Base-by-base conservation (phyloP, 139 green algal species). In the Axilococcus clingmanii region DNA sequence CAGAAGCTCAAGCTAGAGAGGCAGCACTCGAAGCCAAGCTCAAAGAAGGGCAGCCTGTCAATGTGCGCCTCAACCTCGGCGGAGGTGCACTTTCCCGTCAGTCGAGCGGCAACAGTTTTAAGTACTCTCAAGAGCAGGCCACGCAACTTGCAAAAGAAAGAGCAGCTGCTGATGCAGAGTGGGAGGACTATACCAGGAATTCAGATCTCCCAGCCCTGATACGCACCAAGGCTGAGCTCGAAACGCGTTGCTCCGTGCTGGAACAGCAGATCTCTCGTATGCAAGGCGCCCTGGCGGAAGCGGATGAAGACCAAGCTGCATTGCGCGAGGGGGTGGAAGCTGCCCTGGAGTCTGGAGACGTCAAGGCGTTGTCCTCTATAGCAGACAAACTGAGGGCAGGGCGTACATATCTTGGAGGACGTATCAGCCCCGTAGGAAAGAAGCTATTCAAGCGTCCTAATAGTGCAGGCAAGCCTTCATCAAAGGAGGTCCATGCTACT, bases 251-350 rank as follows among this genome's bases (percentile, higher is more conserved):
- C 32, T 33, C 71, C 43, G 59, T 80, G 59, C 55, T 74, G 25
- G 48, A 79, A 63, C 48, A 45, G 24, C 71, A 78, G 56, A 48
- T 79, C 12, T 27, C 25, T 22, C 78, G 76, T 58, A 51, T 66
- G 61, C 43, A 6, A 33, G 25, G 30, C 29, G 14, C 6, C 7
- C 49, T 48, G 19, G 7, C 5, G 40, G 27, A 49, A n/a, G 41
- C 12, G 12, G 41, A 11, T 49, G 12, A 12, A 31, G 24, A 49
- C 9, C 40, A 56, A 55, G 55, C 54, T 43, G 42, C 53, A 48
- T 31, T 36, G 11, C 41, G 12, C 11, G 41, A 49, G 12, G 8
- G 9, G 9, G 12, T 38, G 12, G 33, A 38, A 38, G 33, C 9
- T 12, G 33, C 33, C 33, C 9, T 38, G 12, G 9, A 12, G 33